A percentile compares a stretch with the other conserved stretches of the same genome.
Conservation (phyloP, 2,329 filamentous ascomycete genomes). For the Tolypocladium capitatum region DNA sequence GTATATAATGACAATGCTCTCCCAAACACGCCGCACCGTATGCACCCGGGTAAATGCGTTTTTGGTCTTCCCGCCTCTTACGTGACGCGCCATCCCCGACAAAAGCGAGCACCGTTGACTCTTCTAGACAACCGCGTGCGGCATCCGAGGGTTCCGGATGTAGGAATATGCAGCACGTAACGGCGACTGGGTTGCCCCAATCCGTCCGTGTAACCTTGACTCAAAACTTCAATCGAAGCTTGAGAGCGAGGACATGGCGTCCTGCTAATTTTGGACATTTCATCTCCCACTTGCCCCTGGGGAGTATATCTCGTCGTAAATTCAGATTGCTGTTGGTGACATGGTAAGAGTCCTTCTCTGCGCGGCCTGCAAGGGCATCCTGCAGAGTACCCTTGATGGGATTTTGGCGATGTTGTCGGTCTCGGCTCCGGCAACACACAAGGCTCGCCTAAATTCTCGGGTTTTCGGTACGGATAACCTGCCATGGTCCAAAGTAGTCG, state of each 20-base stretch:
- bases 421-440: not conserved
- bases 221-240: not conserved
- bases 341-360: not conserved
- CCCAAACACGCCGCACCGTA: not conserved
- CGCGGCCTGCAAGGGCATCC: not conserved
- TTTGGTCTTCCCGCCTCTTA: not conserved
- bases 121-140: not conserved
- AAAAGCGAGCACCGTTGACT: not conserved
- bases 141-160: not conserved
- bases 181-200: not conserved
- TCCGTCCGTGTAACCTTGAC: not conserved
- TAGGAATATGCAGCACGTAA: not conserved
- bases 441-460: constrained; percentile 22
- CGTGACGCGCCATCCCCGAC: not conserved
- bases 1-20: no score
- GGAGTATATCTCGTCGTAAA: no score
- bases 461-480: constrained; percentile 36
- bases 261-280: not conserved
- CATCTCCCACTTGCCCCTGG: no score
- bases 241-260: not conserved
- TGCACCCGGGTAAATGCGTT: not conserved
- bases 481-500: constrained; percentile 35
- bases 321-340: no score
- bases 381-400: not conserved
- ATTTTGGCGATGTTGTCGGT: not conserved